Conservation (phyloP, 257 asterid genomes). For the Jacaranda copaia region DNA sequence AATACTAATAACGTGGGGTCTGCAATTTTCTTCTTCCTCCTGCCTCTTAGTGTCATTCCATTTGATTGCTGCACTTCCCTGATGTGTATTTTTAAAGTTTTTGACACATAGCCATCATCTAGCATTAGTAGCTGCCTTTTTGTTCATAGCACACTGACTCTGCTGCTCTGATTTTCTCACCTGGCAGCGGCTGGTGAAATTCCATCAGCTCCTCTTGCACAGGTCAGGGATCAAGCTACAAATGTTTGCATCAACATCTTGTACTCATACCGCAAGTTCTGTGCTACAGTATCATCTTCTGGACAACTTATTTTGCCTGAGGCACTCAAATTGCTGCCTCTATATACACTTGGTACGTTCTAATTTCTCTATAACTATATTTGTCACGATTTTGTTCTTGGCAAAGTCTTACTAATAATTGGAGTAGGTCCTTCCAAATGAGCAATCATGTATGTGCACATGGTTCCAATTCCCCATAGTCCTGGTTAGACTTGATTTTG, state of each 20-base stretch:
- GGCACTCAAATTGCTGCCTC: constrained; percentile 95
- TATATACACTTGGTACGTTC: constrained; percentile 84
- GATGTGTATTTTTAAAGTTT: constrained; percentile 12
- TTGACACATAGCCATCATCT: constrained; percentile 7
- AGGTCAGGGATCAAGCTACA: constrained; percentile 90
- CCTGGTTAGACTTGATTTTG: constrained; percentile 3
- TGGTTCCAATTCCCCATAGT: neutral
- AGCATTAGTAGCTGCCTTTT: constrained; percentile 19
- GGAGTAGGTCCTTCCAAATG: constrained; percentile 26
- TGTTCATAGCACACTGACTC: constrained; percentile 26
- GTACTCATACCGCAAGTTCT: constrained; percentile 90
- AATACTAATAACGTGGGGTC: constrained; percentile 11
- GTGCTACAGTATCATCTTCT: constrained; percentile 92
- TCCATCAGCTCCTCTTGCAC: constrained; percentile 77
- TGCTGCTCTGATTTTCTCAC: constrained; percentile 38
- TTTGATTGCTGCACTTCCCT: constrained; percentile 13
- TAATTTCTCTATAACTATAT: constrained; percentile 30
- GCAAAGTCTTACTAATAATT: neutral
- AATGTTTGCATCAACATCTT: constrained; percentile 87
- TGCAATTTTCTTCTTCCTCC: constrained; percentile 28
- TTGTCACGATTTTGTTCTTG: neutral
- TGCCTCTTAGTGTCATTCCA: constrained; percentile 13
- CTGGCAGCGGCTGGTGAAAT: constrained; percentile 86
- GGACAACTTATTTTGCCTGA: constrained; percentile 99
- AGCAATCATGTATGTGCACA: constrained; percentile 13